These are phyloP conservation scores for Ustilago bromivora DNA, from an alignment of 1,284 basidiomycete genomes.

Conservation along the genomic window DNA sequence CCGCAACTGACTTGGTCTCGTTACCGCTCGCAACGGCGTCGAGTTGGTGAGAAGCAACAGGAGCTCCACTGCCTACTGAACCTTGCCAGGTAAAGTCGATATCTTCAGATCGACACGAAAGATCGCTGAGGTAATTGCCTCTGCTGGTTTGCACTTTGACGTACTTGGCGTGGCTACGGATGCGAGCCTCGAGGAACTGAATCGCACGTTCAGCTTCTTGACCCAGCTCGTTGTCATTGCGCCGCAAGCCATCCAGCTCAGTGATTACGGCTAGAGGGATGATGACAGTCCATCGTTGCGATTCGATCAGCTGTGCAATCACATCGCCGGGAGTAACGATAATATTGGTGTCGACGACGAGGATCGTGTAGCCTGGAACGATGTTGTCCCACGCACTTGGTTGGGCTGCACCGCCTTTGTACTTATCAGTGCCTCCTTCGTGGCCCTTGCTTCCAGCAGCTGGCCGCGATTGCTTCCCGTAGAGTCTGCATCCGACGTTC, in stretches of 20 bases:
- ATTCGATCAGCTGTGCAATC: conserved; percentile 78
- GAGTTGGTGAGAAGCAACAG: conserved; percentile 15
- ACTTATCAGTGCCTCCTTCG: conserved; percentile 54
- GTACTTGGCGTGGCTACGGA: conserved; percentile 79
- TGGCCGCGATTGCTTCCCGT: conserved; percentile 64
- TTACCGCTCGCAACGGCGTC: conserved; percentile 8
- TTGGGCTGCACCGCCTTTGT: conserved; percentile 28
- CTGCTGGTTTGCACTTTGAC: conserved; percentile 94
- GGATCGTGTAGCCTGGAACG: conserved; percentile 85
- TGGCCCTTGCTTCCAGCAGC: conserved; percentile 22
- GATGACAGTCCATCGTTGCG: conserved; percentile 85
- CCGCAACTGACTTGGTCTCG: conserved; percentile 70
- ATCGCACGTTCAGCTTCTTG: conserved; percentile 78
- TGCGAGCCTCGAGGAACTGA: conserved; percentile 78
- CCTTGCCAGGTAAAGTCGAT: conserved; percentile 76
- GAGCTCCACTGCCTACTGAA: not conserved
- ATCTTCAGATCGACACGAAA: conserved; percentile 86
- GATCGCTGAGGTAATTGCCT: conserved; percentile 89
- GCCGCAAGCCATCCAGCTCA: conserved; percentile 89
- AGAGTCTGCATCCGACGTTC: conserved; percentile 11
- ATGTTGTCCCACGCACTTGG: conserved; percentile 70
- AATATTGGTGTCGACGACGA: conserved; percentile 95
- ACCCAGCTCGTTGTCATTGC: conserved; percentile 78
- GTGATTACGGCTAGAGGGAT: conserved; percentile 85
- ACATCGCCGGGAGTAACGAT: conserved; percentile 72